Evolutionary conservation across 768 basidiomycete genomes (phyloP), one percentile per base, ranked within the genome.

Genomic region (Psilocybe subaeruginosa): DNA sequence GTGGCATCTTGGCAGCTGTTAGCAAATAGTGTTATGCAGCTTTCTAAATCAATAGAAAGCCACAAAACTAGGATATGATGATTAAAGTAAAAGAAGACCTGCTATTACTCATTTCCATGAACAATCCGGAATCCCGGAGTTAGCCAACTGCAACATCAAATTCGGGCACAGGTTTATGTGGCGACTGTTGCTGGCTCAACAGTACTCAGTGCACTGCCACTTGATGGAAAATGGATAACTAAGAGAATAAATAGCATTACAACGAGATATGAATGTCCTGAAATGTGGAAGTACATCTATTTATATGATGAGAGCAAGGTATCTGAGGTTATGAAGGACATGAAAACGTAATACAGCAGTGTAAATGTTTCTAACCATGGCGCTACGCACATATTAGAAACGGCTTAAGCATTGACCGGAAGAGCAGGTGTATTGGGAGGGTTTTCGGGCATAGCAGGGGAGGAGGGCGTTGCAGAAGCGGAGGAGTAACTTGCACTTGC

Each of bases 1-100:
- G 77, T 37, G 77, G 73, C 81, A 82, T 82, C 41, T 61, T 17
- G 57, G 31, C 17, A 56, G 27, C 27, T 30, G 35, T 50, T 23
- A 33, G 16, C 54, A 23, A 23, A 23, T 23, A 23, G 23, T 23
- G 23, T 23, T 23, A 30, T 43, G 51, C 54, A 29, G n/a, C 8
- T 14, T 27, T 57, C 58, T 52, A 37, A 59, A 27, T 52, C 49
- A 59, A 59, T 37, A 51, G 50, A 52, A 39, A 35, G 23, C 3
- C 31, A 30, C n/a, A 27, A 45, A 27, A 14, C 14, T 7, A 47
- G 47, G 45, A 46, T 47, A 46, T 8, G 29, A 54, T 47, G 19
- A 7, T 41, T 53, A 39, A 43, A 8, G 23, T 39, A 23, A 39
- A 23, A 16, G 41, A 45, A 55, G 41, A 9, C 41, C 4, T 43